These are phyloP conservation scores for Trichoderma guizhouense DNA, from an alignment of 2,329 filamentous ascomycete genomes.

Conservation along the genomic window DNA sequence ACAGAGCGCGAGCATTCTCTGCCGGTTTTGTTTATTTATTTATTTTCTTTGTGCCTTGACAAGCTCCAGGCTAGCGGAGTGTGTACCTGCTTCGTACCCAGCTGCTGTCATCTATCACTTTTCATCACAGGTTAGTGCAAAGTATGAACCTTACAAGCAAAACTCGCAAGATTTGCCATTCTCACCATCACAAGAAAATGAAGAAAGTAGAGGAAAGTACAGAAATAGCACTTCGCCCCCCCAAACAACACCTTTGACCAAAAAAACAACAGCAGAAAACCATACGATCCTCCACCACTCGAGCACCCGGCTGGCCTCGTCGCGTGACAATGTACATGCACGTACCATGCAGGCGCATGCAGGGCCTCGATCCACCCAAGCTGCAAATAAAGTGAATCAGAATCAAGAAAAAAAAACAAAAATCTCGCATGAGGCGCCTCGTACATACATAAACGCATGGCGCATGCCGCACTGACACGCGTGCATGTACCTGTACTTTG, in stretches of 20 bases:
- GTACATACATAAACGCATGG: neutral
- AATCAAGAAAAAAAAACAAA: neutral
- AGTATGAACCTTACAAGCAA: neutral
- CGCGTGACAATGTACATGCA: slow-evolving; percentile 10
- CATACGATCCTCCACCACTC: neutral
- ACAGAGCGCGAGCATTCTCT: neutral
- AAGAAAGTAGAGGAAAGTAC: neutral
- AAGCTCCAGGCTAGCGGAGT: neutral
- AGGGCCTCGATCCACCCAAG: slow-evolving; percentile 7
- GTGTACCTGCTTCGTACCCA: neutral
- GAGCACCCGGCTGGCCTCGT: neutral
- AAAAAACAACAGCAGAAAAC: neutral
- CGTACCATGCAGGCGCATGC: neutral
- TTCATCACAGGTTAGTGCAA: neutral
- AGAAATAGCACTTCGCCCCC: neutral
- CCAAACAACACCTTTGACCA: neutral
- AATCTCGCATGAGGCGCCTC: neutral
- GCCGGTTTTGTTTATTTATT: neutral
- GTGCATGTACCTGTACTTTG: neutral
- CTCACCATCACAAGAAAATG: neutral
- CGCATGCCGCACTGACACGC: neutral
- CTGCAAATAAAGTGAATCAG: slow-evolving; percentile 6
- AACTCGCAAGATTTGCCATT: neutral
- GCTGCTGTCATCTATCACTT: neutral
- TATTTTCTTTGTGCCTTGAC: neutral